These are phyloP conservation scores for Pyricularia sp. DNA, from an alignment of 2,329 filamentous ascomycete genomes.

Conservation along the genomic window DNA sequence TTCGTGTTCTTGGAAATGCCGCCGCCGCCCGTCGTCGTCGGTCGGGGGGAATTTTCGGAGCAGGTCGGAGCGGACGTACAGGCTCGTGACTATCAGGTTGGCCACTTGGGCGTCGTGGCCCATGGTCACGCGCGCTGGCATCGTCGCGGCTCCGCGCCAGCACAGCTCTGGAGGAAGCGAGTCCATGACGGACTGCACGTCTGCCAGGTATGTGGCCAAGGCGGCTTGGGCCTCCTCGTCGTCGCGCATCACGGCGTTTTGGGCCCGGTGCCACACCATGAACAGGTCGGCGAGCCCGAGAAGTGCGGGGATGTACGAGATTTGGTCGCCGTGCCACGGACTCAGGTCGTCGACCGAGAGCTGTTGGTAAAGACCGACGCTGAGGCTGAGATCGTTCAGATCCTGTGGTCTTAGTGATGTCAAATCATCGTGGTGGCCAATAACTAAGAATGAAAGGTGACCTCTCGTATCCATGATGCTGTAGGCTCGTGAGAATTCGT, in stretches of 20 bases:
- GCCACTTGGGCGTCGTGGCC: slow-evolving; percentile 23
- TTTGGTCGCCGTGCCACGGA: slow-evolving; percentile 19
- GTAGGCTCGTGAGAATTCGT: neutral
- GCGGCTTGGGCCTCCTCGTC: slow-evolving; percentile 6
- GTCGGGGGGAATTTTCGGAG: slow-evolving; percentile 17
- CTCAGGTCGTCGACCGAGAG: slow-evolving; percentile 4
- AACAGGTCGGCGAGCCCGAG: slow-evolving; percentile 21
- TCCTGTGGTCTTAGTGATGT: neutral
- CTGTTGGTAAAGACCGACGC: neutral
- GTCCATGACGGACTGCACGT: slow-evolving; percentile 18
- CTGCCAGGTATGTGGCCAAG: slow-evolving; percentile 7
- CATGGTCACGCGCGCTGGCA: slow-evolving; percentile 15
- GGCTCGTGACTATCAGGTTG: slow-evolving; percentile 23
- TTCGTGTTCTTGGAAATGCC: slow-evolving; percentile 20
- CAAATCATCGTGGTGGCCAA: neutral
- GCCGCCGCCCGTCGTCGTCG: slow-evolving; percentile 10
- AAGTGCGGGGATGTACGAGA: slow-evolving; percentile 20
- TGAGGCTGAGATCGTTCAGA: neutral
- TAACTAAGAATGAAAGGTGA: slow-evolving; percentile 8
- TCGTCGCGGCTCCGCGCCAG: slow-evolving; percentile 22
- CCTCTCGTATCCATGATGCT: neutral
- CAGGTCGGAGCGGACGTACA: slow-evolving; percentile 22
- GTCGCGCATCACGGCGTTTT: slow-evolving; percentile 7
- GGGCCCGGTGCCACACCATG: slow-evolving; percentile 19
- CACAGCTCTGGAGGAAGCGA: slow-evolving; percentile 19